Evolutionary conservation across 1,284 basidiomycete genomes (phyloP).

Genomic region (Ustilago bromivora): DNA sequence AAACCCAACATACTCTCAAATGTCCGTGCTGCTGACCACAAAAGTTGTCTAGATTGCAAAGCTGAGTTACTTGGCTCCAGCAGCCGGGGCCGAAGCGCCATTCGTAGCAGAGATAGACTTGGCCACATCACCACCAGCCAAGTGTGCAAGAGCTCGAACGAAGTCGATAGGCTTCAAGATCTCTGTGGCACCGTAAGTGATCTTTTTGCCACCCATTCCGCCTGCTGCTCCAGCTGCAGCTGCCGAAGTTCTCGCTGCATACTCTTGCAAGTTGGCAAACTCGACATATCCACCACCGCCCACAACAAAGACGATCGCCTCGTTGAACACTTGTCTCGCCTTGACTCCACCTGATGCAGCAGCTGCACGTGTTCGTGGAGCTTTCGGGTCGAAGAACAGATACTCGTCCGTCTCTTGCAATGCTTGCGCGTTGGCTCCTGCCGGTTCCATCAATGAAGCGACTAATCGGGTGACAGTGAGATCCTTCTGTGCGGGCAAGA

Average conservation of each 20-base stretch:
- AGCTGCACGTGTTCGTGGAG: slow-evolving; percentile 48
- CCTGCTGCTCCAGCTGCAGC: slow-evolving; percentile 75
- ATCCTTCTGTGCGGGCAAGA: slow-evolving; percentile 94
- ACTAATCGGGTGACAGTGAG: slow-evolving; percentile 90
- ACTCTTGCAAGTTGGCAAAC: slow-evolving; percentile 83
- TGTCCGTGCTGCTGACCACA: background rate
- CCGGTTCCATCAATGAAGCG: slow-evolving; percentile 96
- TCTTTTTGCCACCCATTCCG: slow-evolving; percentile 72
- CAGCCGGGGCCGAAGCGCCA: background rate
- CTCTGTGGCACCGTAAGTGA: slow-evolving; percentile 96
- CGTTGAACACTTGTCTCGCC: slow-evolving; percentile 76
- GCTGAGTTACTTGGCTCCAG: slow-evolving; percentile 7
- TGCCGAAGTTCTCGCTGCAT: slow-evolving; percentile 73
- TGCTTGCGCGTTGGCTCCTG: slow-evolving; percentile 79
- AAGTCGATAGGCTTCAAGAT: slow-evolving; percentile 91
- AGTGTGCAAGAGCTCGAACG: slow-evolving; percentile 75
- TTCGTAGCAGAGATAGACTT: background rate
- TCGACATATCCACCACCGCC: slow-evolving; percentile 98
- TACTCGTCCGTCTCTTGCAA: slow-evolving; percentile 90
- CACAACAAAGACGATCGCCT: slow-evolving; percentile 93
- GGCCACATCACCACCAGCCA: slow-evolving; percentile 42
- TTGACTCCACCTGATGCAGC: slow-evolving; percentile 36
- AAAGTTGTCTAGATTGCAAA: slow-evolving; percentile 1
- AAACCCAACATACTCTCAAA: slow-evolving; percentile 1
- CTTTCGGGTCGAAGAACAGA: slow-evolving; percentile 85